These are phyloP conservation scores for Apiotrichum mycotoxinovorans DNA, from an alignment of 1,284 basidiomycete genomes.

Conservation along the genomic window DNA sequence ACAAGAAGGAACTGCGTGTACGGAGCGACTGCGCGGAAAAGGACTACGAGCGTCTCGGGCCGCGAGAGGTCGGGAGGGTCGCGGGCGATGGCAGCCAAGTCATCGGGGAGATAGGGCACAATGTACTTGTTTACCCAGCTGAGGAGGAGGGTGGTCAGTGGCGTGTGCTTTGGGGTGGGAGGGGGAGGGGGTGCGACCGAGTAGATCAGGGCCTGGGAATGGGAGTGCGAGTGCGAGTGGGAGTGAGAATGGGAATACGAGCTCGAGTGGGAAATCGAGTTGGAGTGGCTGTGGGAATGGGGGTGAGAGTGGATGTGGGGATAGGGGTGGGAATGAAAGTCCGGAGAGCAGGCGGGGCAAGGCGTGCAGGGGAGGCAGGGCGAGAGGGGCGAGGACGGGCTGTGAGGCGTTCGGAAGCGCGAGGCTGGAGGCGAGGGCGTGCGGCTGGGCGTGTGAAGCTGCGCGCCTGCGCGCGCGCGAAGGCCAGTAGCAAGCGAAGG, in stretches of 20 bases:
- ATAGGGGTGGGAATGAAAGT: background rate
- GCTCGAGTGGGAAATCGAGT: too few relatives aligned
- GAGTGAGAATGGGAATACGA: background rate
- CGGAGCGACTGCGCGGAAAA: constrained; percentile 32
- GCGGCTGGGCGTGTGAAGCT: background rate
- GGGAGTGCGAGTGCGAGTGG: background rate
- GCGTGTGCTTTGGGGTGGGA: background rate
- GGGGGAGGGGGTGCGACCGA: background rate
- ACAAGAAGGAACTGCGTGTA: constrained; percentile 38
- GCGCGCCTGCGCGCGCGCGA: background rate
- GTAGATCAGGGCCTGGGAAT: background rate
- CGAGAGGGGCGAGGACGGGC: background rate
- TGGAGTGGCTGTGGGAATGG: too few relatives aligned
- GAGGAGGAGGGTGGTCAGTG: constrained; percentile 14
- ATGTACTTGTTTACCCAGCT: constrained; percentile 22
- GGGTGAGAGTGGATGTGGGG: background rate
- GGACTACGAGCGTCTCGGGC: constrained; percentile 36
- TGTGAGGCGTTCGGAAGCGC: background rate
- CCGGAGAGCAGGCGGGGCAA: background rate
- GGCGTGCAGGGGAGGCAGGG: background rate
- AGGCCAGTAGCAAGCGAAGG: too few relatives aligned
- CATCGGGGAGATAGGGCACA: constrained; percentile 31
- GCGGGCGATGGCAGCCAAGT: constrained; percentile 28
- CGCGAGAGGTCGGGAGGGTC: constrained; percentile 36
- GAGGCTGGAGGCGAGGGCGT: background rate